Conservation (phyloP, 306 rosid species). For the Luffa acutangula region DNA sequence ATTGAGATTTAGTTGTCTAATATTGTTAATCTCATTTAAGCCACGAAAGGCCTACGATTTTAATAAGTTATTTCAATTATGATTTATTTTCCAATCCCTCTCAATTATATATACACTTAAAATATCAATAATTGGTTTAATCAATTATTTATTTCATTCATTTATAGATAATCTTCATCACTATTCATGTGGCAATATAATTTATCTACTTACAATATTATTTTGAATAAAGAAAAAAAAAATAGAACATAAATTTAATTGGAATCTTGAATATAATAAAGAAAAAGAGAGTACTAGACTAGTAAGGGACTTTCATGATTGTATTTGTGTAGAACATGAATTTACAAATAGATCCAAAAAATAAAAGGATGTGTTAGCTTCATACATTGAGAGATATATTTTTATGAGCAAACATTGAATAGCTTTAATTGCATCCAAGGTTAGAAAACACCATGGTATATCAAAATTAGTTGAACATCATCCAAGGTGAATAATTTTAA, state of each 20-base stretch:
- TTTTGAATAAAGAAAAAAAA: too few species aligned
- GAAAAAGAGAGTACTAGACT: background rate
- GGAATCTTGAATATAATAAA: too few species aligned
- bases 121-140: background rate
- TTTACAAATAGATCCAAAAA: too few species aligned
- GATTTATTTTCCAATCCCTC: background rate
- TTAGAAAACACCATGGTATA: too few species aligned
- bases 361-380: too few species aligned
- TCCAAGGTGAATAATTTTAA: too few species aligned
- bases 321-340: background rate
- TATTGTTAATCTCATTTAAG: background rate
- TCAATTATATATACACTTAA: background rate
- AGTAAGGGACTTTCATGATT: too few species aligned
- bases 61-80: background rate
- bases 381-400: too few species aligned
- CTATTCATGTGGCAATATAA: background rate
- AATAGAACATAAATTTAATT: too few species aligned
- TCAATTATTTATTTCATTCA: background rate
- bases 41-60: background rate
- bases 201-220: background rate
- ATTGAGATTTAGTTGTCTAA: background rate
- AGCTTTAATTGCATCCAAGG: too few species aligned
- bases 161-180: background rate
- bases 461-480: too few species aligned
- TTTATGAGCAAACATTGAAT: too few species aligned